Percentiles rank a stretch among this genome's conserved stretches.
These are phyloP conservation scores for Rhynchosporium graminicola DNA, from an alignment of 2,329 filamentous ascomycete species.

Conservation along the genomic window DNA sequence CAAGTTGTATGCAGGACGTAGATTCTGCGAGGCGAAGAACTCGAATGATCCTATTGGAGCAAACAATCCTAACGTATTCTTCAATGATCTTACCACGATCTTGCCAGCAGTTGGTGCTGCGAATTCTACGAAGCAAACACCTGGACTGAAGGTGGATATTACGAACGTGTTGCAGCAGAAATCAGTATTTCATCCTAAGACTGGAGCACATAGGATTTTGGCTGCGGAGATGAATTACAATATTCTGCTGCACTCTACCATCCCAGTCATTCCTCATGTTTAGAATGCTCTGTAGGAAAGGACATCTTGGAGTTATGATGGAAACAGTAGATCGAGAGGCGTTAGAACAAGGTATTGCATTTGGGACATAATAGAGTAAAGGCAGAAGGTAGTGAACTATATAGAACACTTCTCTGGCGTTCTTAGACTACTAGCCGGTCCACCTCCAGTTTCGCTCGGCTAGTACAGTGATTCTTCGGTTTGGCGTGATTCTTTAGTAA, in stretches of 20 bases:
- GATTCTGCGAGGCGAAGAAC: conserved; percentile 14
- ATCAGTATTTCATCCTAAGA: conserved; percentile 12
- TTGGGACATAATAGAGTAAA: too few relatives aligned
- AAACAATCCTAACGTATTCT: conserved; percentile 5
- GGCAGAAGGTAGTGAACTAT: too few relatives aligned
- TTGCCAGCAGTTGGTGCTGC: neutral
- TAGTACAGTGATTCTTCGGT: too few relatives aligned
- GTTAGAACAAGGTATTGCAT: too few relatives aligned
- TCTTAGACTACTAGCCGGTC: too few relatives aligned
- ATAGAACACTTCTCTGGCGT: too few relatives aligned
- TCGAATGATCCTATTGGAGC: conserved; percentile 13
- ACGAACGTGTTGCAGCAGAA: conserved; percentile 10
- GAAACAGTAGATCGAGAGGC: too few relatives aligned
- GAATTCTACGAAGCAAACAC: conserved; percentile 1
- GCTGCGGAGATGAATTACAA: conserved; percentile 12
- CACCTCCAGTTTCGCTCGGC: too few relatives aligned
- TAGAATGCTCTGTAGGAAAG: neutral
- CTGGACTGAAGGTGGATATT: conserved; percentile 6
- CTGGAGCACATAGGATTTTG: neutral
- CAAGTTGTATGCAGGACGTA: conserved; percentile 6
- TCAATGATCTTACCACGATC: conserved; percentile 13
- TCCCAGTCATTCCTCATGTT: neutral
- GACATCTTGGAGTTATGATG: neutral
- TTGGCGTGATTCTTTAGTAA: too few relatives aligned
- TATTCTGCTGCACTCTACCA: neutral